Evolutionary conservation across 345 rosid genomes (phyloP), one percentile per base, ranked within the genome.

Genomic region (Citrus reticulata): DNA sequence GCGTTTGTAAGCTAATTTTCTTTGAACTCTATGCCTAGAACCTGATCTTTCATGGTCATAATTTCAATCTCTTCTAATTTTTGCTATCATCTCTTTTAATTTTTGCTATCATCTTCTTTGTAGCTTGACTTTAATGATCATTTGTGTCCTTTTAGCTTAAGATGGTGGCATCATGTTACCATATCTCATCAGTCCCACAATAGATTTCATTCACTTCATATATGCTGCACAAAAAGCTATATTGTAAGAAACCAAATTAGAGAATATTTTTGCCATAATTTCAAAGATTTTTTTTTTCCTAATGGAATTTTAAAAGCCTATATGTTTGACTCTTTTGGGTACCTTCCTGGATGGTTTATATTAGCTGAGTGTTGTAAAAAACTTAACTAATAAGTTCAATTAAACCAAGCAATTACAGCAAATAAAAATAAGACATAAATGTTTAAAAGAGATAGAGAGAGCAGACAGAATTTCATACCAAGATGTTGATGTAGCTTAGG

Each of bases 401-500:
- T 60, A 68, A 20, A 30, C 75, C 51, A 72, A 69, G 2, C 14
- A 34, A 30, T 76, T 46, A 80, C 29, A 59, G 73, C 22, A 68
- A 57, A 77, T 72, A 64, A 51, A 3, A 67, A 29, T 34, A 57
- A 49, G 58, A 71, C 57, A 79, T 72, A 42, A 69, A 57, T 68
- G 29, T 32, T 58, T 16, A 20, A 13, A 13, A n/a, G 60, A 13
- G 1, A 20, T 35, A 24, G 57, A 63, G 20, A 78, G 68, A 16
- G 42, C 5, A 46, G 7, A 68, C 65, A 63, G 49, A 51, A 46
- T 5, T 9, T 32, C 83, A 42, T 91, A 92, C 99, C 99, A 67
- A 95, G 87, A 86, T 92, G 98, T 79, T 91, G 96, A 78, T 95
- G 98, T 85, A 94, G 99, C 85, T 92, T 89, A 58, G 97, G 98